phyloP scores from a whole-genome alignment of 2,329 filamentous ascomycete species.

The Aspergillus sp. region DNA sequence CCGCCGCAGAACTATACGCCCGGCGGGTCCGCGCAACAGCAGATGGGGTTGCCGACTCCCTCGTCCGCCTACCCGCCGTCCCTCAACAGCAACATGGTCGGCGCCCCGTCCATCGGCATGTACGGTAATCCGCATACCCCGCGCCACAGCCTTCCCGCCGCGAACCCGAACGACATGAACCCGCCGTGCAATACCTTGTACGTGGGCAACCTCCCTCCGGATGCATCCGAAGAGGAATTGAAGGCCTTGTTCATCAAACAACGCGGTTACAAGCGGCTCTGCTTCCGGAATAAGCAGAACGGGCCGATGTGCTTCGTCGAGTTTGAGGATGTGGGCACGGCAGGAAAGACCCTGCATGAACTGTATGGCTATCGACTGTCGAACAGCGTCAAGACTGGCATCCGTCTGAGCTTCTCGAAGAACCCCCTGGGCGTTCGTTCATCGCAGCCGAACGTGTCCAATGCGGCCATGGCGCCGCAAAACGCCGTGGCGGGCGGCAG shows the following conservation, averaged over 20 bases:
- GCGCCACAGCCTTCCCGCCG: slow-evolving; percentile 73
- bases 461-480: slow-evolving; percentile 49
- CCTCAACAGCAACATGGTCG: slow-evolving; percentile 49
- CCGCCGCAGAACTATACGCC: slow-evolving; percentile 54
- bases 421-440: slow-evolving; percentile 91
- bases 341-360: slow-evolving; percentile 85
- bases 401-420: slow-evolving; percentile 94
- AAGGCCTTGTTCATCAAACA: slow-evolving; percentile 92
- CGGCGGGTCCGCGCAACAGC: slow-evolving; percentile 40
- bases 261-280: slow-evolving; percentile 90
- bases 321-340: slow-evolving; percentile 89
- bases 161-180: slow-evolving; percentile 93
- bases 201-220: slow-evolving; percentile 90
- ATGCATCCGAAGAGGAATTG: slow-evolving; percentile 92
- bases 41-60: slow-evolving; percentile 50
- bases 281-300: slow-evolving; percentile 91
- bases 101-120: slow-evolving; percentile 53
- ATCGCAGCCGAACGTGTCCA: slow-evolving; percentile 60
- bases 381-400: slow-evolving; percentile 92
- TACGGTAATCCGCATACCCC: slow-evolving; percentile 57
- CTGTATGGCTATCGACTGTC: slow-evolving; percentile 83
- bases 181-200: slow-evolving; percentile 97
- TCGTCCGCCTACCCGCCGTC: slow-evolving; percentile 58
- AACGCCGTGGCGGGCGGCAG: slow-evolving; percentile 58
- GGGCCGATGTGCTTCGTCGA: slow-evolving; percentile 99